These are phyloP conservation scores for Trichoderma endophyticum DNA, from an alignment of 2,329 filamentous ascomycete species.

Conservation along the genomic window DNA sequence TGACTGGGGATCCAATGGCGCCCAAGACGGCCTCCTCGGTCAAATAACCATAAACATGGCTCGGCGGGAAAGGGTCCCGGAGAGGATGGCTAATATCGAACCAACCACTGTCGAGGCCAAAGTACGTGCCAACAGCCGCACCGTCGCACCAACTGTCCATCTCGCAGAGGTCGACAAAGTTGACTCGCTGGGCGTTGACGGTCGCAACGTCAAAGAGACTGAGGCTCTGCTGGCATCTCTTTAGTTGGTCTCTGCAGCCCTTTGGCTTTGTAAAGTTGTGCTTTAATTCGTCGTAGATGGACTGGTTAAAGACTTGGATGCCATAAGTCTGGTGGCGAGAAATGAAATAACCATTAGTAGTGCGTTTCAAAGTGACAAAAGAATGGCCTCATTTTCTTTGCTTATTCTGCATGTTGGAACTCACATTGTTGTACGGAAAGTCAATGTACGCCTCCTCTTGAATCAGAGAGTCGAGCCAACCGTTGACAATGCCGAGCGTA, in stretches of 20 bases:
- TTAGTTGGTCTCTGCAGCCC: slow-evolving; percentile 55
- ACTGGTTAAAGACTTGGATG: slow-evolving; percentile 54
- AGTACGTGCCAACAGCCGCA: slow-evolving; percentile 55
- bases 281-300: slow-evolving; percentile 31
- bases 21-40: slow-evolving; percentile 54
- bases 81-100: slow-evolving; percentile 59
- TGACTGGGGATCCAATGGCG: slow-evolving; percentile 60
- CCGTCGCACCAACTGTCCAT: slow-evolving; percentile 51
- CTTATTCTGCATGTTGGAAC: neutral
- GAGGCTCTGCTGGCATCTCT: slow-evolving; percentile 47
- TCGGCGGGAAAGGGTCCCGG: slow-evolving; percentile 60
- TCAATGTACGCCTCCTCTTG: slow-evolving; percentile 56
- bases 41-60: slow-evolving; percentile 61
- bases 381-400: neutral
- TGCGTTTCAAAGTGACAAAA: neutral
- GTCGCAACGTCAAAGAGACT: slow-evolving; percentile 51
- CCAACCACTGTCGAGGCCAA: slow-evolving; percentile 49
- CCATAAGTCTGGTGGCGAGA: slow-evolving; percentile 46
- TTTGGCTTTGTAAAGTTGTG: slow-evolving; percentile 31
- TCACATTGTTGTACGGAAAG: slow-evolving; percentile 60
- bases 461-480: slow-evolving; percentile 61
- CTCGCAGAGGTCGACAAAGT: slow-evolving; percentile 38
- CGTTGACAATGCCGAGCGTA: slow-evolving; percentile 68
- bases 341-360: neutral
- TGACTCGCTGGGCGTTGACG: slow-evolving; percentile 31